A percentile compares a stretch with the other conserved stretches of the same genome.
Conservation (phyloP, 2,329 filamentous ascomycete genomes). For the Aspergillus sp. region DNA sequence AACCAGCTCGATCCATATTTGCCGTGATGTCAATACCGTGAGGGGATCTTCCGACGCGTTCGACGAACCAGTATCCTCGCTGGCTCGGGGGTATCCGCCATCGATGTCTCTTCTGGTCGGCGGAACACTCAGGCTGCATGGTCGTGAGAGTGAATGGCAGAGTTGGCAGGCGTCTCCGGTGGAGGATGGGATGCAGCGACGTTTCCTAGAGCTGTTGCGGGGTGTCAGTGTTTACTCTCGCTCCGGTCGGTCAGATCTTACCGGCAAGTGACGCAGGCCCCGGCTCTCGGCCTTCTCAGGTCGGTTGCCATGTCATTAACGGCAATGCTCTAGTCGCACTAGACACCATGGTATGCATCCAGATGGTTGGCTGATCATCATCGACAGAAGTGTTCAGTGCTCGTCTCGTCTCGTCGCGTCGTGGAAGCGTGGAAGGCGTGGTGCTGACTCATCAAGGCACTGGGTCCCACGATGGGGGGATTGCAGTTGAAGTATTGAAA, state of each 20-base stretch:
- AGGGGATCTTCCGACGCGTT: neutral
- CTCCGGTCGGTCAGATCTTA: neutral
- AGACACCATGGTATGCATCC: neutral
- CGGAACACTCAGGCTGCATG: constrained; percentile 12
- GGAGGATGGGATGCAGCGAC: constrained; percentile 16
- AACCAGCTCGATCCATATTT: constrained; percentile 16
- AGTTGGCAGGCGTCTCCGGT: constrained; percentile 14
- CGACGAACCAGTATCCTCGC: neutral
- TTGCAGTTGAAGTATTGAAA: no score
- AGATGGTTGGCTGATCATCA: neutral
- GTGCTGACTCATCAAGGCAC: no score
- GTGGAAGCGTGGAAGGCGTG: no score
- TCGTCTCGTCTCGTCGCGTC: no score
- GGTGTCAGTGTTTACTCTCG: neutral
- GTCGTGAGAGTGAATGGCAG: constrained; percentile 14
- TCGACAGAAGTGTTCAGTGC: neutral
- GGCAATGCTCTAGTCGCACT: neutral
- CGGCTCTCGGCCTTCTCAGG: constrained; percentile 11
- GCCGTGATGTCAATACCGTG: constrained; percentile 4
- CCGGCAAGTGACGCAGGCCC: constrained; percentile 18
- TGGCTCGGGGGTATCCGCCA: neutral
- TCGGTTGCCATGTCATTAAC: neutral
- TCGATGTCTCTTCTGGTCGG: neutral
- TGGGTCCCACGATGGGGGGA: no score
- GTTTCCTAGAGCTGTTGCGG: constrained; percentile 11